These are phyloP conservation scores for Tuber brumale DNA, from an alignment of 495 filamentous ascomycete genomes.

Conservation along the genomic window DNA sequence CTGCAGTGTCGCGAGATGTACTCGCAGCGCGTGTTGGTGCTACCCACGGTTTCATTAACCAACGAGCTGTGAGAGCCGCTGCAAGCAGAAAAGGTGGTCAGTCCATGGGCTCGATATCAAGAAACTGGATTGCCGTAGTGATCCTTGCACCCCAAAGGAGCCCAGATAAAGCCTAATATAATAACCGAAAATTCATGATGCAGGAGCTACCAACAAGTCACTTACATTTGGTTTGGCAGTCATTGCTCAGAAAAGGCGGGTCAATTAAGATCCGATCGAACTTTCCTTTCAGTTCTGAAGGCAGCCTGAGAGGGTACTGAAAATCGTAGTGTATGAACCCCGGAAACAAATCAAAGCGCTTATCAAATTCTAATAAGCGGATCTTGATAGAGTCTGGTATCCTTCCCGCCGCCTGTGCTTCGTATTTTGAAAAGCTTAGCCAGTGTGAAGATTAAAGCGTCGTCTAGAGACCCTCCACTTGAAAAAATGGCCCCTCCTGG, in stretches of 20 bases:
- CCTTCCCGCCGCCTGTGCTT: slow-evolving; percentile 32
- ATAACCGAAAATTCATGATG: not conserved
- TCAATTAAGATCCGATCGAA: slow-evolving; percentile 65
- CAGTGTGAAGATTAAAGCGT: not conserved
- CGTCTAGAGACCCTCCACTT: not conserved
- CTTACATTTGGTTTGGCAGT: slow-evolving; percentile 73
- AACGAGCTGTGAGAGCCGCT: slow-evolving; percentile 66
- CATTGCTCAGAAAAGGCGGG: slow-evolving; percentile 69
- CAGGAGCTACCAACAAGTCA: not conserved
- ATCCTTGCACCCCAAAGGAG: not conserved
- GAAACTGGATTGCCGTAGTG: not conserved
- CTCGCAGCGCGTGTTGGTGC: not conserved
- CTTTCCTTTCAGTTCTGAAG: slow-evolving; percentile 54
- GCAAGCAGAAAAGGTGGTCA: slow-evolving; percentile 6
- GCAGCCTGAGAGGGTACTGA: slow-evolving; percentile 55
- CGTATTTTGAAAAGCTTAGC: not conserved
- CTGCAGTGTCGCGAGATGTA: slow-evolving; percentile 14
- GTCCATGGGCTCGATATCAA: not conserved
- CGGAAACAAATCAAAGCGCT: slow-evolving; percentile 62
- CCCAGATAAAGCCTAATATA: not conserved
- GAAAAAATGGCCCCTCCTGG: not conserved
- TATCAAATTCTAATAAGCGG: slow-evolving; percentile 62
- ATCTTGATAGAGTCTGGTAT: slow-evolving; percentile 45
- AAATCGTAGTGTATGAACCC: slow-evolving; percentile 70
- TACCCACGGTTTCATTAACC: slow-evolving; percentile 52